Percentiles rank a stretch among this genome's conserved stretches.
phyloP scores from a whole-genome alignment of 345 rosid genomes.

The Salix caprea region DNA sequence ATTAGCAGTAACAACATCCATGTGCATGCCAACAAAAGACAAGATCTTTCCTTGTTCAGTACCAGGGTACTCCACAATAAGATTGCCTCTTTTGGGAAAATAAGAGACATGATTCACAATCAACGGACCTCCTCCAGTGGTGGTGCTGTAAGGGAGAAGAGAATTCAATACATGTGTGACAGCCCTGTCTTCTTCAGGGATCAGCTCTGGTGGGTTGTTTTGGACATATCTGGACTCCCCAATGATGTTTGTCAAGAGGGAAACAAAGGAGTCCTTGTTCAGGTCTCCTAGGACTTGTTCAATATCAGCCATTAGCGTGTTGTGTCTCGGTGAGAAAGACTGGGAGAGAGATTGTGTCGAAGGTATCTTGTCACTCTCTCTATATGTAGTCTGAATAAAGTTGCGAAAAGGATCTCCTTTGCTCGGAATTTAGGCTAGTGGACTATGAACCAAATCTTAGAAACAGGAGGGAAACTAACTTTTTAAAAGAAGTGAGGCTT shows the following conservation, averaged over 20 bases:
- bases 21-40: conserved; percentile 98
- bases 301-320: conserved; percentile 8
- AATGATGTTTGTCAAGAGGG: conserved; percentile 63
- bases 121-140: conserved; percentile 82
- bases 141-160: conserved; percentile 78
- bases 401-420: too few relatives aligned
- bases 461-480: too few relatives aligned
- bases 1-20: conserved; percentile 98
- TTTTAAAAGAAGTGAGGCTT: too few relatives aligned
- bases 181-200: conserved; percentile 84
- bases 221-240: conserved; percentile 77
- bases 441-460: too few relatives aligned
- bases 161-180: conserved; percentile 67
- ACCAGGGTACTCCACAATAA: conserved; percentile 97
- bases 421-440: too few relatives aligned
- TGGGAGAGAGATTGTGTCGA: not conserved
- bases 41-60: conserved; percentile 75
- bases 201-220: conserved; percentile 91
- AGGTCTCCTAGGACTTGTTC: conserved; percentile 54
- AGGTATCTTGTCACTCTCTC: too few relatives aligned
- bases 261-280: conserved; percentile 55
- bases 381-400: too few relatives aligned
- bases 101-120: conserved; percentile 65
- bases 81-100: conserved; percentile 73
- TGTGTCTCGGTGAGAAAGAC: not conserved